Percentiles rank a stretch among this genome's conserved stretches.
Evolutionary conservation across 2,329 filamentous ascomycete genomes (phyloP).

Genomic region (Helminthosporium solani): DNA sequence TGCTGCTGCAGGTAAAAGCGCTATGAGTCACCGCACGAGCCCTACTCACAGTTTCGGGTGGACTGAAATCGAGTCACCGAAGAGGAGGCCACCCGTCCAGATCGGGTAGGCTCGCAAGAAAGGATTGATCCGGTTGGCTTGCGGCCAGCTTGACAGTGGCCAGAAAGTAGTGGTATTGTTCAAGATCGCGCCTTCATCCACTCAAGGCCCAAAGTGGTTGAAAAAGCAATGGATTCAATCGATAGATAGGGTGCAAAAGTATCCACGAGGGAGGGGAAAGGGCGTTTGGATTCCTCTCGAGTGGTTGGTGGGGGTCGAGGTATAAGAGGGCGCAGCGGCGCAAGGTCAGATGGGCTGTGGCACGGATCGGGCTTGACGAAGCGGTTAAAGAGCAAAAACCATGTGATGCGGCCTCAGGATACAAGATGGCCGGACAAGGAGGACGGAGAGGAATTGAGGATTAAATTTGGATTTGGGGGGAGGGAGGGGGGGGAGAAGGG

Average conservation of each 20-base stretch:
- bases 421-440: slow-evolving; percentile 16
- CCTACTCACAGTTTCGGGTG: slow-evolving; percentile 5
- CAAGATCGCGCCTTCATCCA: slow-evolving; percentile 8
- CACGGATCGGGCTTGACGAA: slow-evolving; percentile 25
- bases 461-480: too few relatives aligned
- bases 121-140: slow-evolving; percentile 6
- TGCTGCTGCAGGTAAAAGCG: slow-evolving; percentile 12
- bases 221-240: slow-evolving; percentile 1
- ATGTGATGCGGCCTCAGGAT: slow-evolving; percentile 33
- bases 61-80: slow-evolving; percentile 9
- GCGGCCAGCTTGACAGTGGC: background rate
- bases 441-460: slow-evolving; percentile 15
- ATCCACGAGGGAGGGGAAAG: slow-evolving; percentile 19
- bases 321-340: slow-evolving; percentile 39
- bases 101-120: slow-evolving; percentile 4
- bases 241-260: slow-evolving; percentile 12
- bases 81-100: slow-evolving; percentile 5
- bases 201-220: background rate
- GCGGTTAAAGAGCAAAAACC: slow-evolving; percentile 23
- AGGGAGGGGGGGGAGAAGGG: slow-evolving; percentile 19
- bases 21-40: slow-evolving; percentile 37
- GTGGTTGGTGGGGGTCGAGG: slow-evolving; percentile 19
- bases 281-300: slow-evolving; percentile 28
- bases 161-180: slow-evolving; percentile 5
- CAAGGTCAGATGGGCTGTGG: slow-evolving; percentile 32